phyloP scores from a whole-genome alignment of 306 rosid species.

The Lathyrus sativus region DNA sequence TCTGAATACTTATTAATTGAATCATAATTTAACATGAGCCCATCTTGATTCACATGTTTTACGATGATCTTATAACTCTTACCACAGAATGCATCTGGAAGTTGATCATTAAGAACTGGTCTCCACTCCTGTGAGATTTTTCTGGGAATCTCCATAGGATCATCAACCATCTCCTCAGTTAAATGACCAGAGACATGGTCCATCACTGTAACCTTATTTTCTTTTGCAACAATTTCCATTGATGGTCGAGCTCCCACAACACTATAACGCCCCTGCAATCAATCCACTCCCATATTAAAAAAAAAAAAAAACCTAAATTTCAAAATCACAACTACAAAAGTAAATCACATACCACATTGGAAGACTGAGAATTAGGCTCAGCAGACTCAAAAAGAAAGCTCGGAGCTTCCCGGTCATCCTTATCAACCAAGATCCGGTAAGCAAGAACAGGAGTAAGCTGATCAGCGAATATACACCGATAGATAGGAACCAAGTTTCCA shows the following conservation, averaged over 20 bases:
- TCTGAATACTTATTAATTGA: constrained; percentile 27
- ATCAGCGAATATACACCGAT: constrained; percentile 69
- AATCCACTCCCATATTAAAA: constrained; percentile 26
- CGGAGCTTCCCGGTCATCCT: constrained; percentile 75
- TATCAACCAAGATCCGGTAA: constrained; percentile 67
- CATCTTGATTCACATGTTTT: not conserved
- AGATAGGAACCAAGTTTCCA: constrained; percentile 69
- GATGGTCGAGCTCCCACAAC: constrained; percentile 76
- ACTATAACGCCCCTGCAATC: constrained; percentile 78
- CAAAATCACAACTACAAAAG: constrained; percentile 3
- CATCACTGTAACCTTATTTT: constrained; percentile 61
- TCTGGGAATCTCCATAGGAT: constrained; percentile 65
- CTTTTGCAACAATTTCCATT: constrained; percentile 82
- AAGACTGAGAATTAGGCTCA: constrained; percentile 52
- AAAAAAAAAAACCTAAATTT: not conserved
- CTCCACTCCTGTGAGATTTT: constrained; percentile 68
- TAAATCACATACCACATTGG: constrained; percentile 37
- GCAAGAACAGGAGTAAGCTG: constrained; percentile 82
- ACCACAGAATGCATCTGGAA: constrained; percentile 91
- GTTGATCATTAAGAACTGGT: constrained; percentile 55
- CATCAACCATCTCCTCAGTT: constrained; percentile 61
- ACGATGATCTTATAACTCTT: constrained; percentile 27
- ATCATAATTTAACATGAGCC: constrained; percentile 2
- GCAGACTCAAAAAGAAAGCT: constrained; percentile 88
- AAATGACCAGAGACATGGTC: constrained; percentile 61